A percentile compares a stretch with the other conserved stretches of the same genome.
These are phyloP conservation scores for Phaseolus lunatus DNA, from an alignment of 306 rosid genomes.

Conservation along the genomic window DNA sequence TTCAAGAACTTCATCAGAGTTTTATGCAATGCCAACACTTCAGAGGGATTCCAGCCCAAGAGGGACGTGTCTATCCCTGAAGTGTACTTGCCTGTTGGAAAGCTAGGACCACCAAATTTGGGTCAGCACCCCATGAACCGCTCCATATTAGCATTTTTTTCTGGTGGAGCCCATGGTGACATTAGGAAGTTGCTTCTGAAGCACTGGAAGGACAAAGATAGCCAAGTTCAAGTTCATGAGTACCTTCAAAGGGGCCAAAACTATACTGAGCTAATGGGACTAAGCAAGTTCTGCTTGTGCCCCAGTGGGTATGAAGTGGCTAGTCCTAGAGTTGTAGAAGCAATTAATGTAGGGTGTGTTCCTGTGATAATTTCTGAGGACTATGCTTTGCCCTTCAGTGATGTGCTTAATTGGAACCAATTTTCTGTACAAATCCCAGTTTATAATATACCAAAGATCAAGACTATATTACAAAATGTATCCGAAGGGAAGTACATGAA, in stretches of 20 bases:
- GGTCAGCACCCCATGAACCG: conserved; percentile 56
- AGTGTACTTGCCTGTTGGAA: conserved; percentile 56
- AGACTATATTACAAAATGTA: conserved; percentile 57
- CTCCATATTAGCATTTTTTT: conserved; percentile 64
- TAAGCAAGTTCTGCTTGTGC: conserved; percentile 75
- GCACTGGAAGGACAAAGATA: conserved; percentile 74
- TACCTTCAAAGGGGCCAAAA: conserved; percentile 57
- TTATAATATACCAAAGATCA: conserved; percentile 60
- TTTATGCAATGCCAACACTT: conserved; percentile 73
- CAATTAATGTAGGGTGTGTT: conserved; percentile 72
- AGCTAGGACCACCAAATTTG: conserved; percentile 53
- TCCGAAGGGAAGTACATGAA: conserved; percentile 53
- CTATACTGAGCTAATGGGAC: conserved; percentile 65
- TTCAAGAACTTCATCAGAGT: conserved; percentile 63
- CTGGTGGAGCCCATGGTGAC: conserved; percentile 69
- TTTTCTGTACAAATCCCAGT: conserved; percentile 66
- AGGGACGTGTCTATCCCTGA: conserved; percentile 75
- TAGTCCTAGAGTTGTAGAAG: conserved; percentile 83
- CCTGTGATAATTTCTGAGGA: conserved; percentile 69
- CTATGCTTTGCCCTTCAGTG: conserved; percentile 75
- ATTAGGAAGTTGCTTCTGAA: conserved; percentile 52
- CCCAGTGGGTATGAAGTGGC: conserved; percentile 90
- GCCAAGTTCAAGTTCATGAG: conserved; percentile 66
- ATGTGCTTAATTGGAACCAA: conserved; percentile 75
- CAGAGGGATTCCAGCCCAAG: conserved; percentile 69